Evolutionary conservation across 768 basidiomycete genomes (phyloP), one percentile per base, ranked within the genome.

Genomic region (Boletus sp.): DNA sequence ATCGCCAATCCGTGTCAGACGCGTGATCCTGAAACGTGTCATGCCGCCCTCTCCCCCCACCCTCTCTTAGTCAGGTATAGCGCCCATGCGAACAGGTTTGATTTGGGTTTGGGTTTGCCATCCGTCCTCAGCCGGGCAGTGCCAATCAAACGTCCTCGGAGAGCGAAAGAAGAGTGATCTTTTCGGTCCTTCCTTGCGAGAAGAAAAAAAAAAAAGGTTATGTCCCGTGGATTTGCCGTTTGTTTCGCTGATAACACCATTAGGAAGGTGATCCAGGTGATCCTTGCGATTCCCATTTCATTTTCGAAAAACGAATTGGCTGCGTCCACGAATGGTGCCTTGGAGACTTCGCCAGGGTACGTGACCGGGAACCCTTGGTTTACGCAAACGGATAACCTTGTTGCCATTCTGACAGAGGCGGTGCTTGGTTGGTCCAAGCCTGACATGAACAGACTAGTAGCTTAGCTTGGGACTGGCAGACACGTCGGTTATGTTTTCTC

Each of bases 11-110:
- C 39, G 27, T 35, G 35, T 41, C 34, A 42, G 48, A 39, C 40
- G 51, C 42, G 15, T 65, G 58, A 55, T 55, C 52, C 33, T 58
- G 58, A 55, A 58, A 61, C 58, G 55, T 56, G 63, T 51, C 45
- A 39, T n/a, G n/a, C n/a, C n/a, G n/a, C n/a, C n/a, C n/a, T 23
- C 7, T 9, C 29, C 32, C 15, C 46, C 40, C 23, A 23, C 46
- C 40, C n/a, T n/a, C n/a, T n/a, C n/a, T 60, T 46, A 19, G 43
- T 59, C 55, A 57, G 51, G 59, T 52, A 15, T 7, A n/a, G 47
- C 47, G 33, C 40, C 27, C 40, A 29, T 42, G 41, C 21, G 8
- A 27, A 46, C 43, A 34, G 5, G 53, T 40, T 47, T 39, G 35
- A 27, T 33, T 52, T 50, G 19, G 38, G 25, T 23, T 42, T 42